phyloP scores from a whole-genome alignment of 2,329 filamentous ascomycete genomes.

The Capronia coronata region DNA sequence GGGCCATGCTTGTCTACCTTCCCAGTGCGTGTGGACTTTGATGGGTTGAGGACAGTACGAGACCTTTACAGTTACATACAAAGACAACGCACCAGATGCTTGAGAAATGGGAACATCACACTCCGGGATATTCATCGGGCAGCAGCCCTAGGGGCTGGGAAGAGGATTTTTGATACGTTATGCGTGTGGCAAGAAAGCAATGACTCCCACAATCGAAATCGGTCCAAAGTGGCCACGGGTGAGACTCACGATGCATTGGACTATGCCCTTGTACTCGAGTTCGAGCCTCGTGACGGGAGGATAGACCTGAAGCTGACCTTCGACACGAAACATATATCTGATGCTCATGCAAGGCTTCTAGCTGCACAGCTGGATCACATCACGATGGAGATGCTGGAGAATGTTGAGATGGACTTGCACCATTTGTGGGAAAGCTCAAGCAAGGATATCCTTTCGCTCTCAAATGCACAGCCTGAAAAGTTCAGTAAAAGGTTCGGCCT shows the following conservation, averaged over 20 bases:
- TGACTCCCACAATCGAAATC: slow-evolving; percentile 32
- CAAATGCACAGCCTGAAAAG: slow-evolving; percentile 40
- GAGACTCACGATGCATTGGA: slow-evolving; percentile 66
- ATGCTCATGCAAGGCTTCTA: slow-evolving; percentile 51
- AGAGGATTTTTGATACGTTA: slow-evolving; percentile 65
- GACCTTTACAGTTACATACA: slow-evolving; percentile 63
- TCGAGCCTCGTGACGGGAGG: slow-evolving; percentile 55
- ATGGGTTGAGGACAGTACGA: slow-evolving; percentile 44
- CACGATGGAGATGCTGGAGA: slow-evolving; percentile 39
- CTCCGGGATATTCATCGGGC: slow-evolving; percentile 63
- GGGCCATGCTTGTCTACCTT: slow-evolving; percentile 75
- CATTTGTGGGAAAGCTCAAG: slow-evolving; percentile 15
- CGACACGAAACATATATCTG: slow-evolving; percentile 49
- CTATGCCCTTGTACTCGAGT: slow-evolving; percentile 67
- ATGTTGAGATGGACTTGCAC: slow-evolving; percentile 31
- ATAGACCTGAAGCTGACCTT: slow-evolving; percentile 52
- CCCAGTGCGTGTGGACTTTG: slow-evolving; percentile 61
- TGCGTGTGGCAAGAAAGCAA: slow-evolving; percentile 80
- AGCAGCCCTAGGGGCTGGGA: slow-evolving; percentile 49
- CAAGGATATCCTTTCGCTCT: slow-evolving; percentile 42
- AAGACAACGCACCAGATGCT: slow-evolving; percentile 55
- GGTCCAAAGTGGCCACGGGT: slow-evolving; percentile 47
- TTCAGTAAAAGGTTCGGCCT: slow-evolving; percentile 42
- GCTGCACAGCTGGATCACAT: slow-evolving; percentile 56
- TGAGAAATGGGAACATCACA: slow-evolving; percentile 58